phyloP scores from a whole-genome alignment of 768 basidiomycete genomes.

The Leucocoprinus leucothites region DNA sequence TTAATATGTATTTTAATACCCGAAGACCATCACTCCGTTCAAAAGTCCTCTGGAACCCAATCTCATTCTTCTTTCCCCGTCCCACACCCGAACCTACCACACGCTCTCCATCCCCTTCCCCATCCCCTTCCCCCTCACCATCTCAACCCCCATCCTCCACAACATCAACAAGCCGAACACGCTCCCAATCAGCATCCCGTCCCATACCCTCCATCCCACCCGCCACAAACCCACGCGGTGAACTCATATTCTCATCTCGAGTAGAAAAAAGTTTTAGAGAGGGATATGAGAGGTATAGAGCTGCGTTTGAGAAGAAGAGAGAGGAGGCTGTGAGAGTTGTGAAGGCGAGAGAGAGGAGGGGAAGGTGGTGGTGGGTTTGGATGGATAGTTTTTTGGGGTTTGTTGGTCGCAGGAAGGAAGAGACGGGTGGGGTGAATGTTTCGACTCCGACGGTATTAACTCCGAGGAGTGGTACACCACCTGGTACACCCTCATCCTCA shows the following conservation, averaged over 20 bases:
- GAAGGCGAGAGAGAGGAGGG: conserved; percentile 20
- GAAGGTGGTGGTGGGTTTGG: conserved; percentile 29
- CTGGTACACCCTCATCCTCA: conserved; percentile 14
- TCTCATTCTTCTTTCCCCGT: conserved; percentile 57
- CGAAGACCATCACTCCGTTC: conserved; percentile 73
- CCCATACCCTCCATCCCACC: conserved; percentile 85
- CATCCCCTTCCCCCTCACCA: conserved; percentile 39
- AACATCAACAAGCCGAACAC: conserved; percentile 23
- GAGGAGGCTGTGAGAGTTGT: conserved; percentile 53
- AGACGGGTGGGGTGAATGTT: conserved; percentile 18
- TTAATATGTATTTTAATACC: conserved; percentile 98
- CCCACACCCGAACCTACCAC: conserved; percentile 22
- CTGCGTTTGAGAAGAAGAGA: conserved; percentile 78
- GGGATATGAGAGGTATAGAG: conserved; percentile 87
- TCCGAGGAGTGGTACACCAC: conserved; percentile 37
- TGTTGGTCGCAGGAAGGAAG: conserved; percentile 19
- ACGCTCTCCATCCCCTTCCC: conserved; percentile 23
- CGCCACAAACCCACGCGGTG: conserved; percentile 86
- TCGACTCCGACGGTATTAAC: no score
- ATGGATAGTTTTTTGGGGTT: conserved; percentile 22
- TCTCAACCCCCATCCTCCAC: conserved; percentile 12
- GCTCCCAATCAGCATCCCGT: conserved; percentile 39
- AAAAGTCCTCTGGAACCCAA: conserved; percentile 50
- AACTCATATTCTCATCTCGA: conserved; percentile 92
- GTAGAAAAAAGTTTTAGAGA: conserved; percentile 83